Conservation (phyloP, 164 flowering plant species). For the Magnolia changhungtana region DNA sequence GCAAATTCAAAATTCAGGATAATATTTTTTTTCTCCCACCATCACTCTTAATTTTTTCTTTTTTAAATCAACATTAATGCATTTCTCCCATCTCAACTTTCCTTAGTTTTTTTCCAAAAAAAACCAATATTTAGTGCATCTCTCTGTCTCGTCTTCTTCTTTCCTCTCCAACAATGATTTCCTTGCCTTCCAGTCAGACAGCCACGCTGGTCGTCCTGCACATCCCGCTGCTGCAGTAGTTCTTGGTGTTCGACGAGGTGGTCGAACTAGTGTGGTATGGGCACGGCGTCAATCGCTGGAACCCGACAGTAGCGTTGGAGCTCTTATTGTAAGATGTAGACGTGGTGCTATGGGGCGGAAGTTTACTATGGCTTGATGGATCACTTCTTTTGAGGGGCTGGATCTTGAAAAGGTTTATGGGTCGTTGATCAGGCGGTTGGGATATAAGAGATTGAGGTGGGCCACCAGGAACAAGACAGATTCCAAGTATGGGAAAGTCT, state of each 20-base stretch:
- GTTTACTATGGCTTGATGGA: slow-evolving; percentile 70
- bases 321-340: slow-evolving; percentile 80
- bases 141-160: too few species aligned
- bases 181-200: too few species aligned
- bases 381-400: slow-evolving; percentile 66
- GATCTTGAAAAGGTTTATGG: slow-evolving; percentile 67
- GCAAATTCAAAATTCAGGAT: too few species aligned
- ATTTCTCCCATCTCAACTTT: too few species aligned
- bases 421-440: slow-evolving; percentile 73
- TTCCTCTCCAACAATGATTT: too few species aligned
- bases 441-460: slow-evolving; percentile 85
- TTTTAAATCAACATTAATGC: too few species aligned
- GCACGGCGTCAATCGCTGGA: slow-evolving; percentile 88
- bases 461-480: slow-evolving; percentile 64
- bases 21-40: too few species aligned
- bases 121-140: too few species aligned
- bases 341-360: slow-evolving; percentile 81
- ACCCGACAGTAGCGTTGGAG: slow-evolving; percentile 61
- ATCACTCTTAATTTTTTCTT: too few species aligned
- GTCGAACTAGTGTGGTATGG: slow-evolving; percentile 84
- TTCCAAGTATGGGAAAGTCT: slow-evolving; percentile 79
- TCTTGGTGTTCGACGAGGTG: slow-evolving; percentile 79
- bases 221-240: slow-evolving; percentile 63
- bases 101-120: too few species aligned
- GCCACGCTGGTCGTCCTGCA: too few species aligned